Evolutionary conservation across 2,329 filamentous ascomycete genomes (phyloP).

Genomic region (Aspergillus sp.): DNA sequence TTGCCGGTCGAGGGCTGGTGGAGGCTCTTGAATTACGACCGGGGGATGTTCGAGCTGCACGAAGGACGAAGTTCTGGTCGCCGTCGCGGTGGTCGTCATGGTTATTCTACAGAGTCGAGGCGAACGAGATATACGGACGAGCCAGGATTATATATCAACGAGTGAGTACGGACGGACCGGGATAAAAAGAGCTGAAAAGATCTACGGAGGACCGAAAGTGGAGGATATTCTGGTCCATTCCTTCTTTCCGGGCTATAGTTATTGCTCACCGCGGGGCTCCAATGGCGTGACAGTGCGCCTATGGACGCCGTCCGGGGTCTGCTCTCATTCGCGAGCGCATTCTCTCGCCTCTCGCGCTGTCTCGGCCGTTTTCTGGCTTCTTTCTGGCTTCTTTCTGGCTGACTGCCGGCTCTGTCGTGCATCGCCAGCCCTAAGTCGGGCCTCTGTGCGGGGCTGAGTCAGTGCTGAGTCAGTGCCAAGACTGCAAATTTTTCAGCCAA

Average conservation of each 20-base stretch:
- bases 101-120: not conserved
- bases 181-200: not conserved
- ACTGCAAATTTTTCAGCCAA: too few species aligned
- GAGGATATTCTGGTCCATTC: not conserved
- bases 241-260: not conserved
- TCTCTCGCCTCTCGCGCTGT: too few species aligned
- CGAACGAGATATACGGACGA: not conserved
- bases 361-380: too few species aligned
- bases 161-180: too few species aligned
- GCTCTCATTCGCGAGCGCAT: too few species aligned
- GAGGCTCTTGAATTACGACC: constrained; percentile 5
- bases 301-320: too few species aligned
- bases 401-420: too few species aligned
- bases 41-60: constrained; percentile 12
- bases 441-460: too few species aligned
- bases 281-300: not conserved
- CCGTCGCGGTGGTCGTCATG: not conserved
- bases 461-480: too few species aligned
- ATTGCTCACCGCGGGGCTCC: not conserved
- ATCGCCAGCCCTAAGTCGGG: too few species aligned
- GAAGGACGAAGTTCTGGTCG: constrained; percentile 18
- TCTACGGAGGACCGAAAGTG: not conserved
- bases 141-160: too few species aligned
- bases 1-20: constrained; percentile 24
- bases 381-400: too few species aligned